Conservation (phyloP, 176 grass and related monocot species). For the Hordeum vulgare region MorexV3_pseudomolecules_assembly NC_058524.1:82397656-82398155, state of each 20-base stretch:
- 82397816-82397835: neutral
- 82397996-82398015: no score
- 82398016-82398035: no score
- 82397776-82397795: neutral
- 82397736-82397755: neutral
- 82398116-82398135: neutral
- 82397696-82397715: neutral
- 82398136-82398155: constrained; percentile 5
- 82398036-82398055: no score
- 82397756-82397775: neutral
- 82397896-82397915: no score
- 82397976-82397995: no score
- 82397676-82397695: constrained; percentile 14
- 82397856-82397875: neutral
- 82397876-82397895: no score
- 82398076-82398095: no score
- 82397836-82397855: no score
- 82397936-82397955: no score
- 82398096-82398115: neutral
- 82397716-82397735: neutral
- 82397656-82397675: constrained; percentile 1
- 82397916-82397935: no score
- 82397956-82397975: no score
- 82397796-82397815: neutral
- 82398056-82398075: no score